Conservation (phyloP, 1,284 basidiomycete genomes). For the Cutaneotrichosporon cutaneum region DNA sequence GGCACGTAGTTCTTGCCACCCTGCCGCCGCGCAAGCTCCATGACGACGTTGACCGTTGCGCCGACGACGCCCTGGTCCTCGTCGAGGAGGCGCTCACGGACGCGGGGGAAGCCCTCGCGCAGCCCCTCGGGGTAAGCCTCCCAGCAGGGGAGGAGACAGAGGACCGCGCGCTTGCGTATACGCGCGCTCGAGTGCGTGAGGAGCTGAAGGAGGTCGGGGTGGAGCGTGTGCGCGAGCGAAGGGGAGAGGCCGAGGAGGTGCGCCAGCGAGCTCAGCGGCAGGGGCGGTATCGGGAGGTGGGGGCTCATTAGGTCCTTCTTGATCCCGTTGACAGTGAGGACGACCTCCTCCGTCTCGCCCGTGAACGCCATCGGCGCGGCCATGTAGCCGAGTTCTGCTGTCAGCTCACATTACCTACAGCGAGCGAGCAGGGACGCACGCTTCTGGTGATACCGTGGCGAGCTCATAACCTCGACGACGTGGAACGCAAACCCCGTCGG, state of each 20-base stretch:
- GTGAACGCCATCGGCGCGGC: conserved; percentile 90
- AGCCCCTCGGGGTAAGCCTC: conserved; percentile 75
- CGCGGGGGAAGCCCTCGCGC: conserved; percentile 63
- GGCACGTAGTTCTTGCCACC: conserved; percentile 75
- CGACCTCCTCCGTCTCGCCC: conserved; percentile 92
- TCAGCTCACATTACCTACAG: conserved; percentile 2
- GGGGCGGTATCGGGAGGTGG: conserved; percentile 69
- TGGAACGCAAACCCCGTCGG: conserved; percentile 67
- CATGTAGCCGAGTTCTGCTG: conserved; percentile 80
- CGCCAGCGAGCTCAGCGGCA: conserved; percentile 82
- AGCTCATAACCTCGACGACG: conserved; percentile 97
- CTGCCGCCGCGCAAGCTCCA: conserved; percentile 76
- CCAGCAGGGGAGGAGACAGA: conserved; percentile 75
- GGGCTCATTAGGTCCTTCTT: conserved; percentile 92
- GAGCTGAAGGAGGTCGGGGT: conserved; percentile 81
- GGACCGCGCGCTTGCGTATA: conserved; percentile 84
- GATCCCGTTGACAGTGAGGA: conserved; percentile 94
- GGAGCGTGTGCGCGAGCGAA: conserved; percentile 83
- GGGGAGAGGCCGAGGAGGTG: conserved; percentile 85
- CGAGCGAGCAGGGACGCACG: conserved; percentile 32
- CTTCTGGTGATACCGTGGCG: conserved; percentile 85
- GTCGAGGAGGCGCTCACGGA: conserved; percentile 85
- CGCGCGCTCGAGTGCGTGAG: conserved; percentile 85
- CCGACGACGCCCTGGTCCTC: conserved; percentile 84
- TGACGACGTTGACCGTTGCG: conserved; percentile 89